Evolutionary conservation across 202 grass and related monocot genomes (phyloP).

Genomic region (Schoenoplectus triqueter): DNA sequence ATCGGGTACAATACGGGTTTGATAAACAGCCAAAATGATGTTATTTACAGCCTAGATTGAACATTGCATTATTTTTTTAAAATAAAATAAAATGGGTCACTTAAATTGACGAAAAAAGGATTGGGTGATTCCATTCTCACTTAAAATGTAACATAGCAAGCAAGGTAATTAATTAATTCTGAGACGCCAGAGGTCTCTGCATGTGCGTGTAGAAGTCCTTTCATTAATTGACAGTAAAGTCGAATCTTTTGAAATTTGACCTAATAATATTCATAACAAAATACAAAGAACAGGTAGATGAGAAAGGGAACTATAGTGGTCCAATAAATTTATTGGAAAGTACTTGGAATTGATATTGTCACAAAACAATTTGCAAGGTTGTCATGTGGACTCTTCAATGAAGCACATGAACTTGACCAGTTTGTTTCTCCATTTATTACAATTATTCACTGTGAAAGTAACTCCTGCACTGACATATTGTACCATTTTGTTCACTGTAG

Average conservation of each 20-base stretch:
- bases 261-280: constrained; percentile 7
- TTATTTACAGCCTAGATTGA: no score
- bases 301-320: neutral
- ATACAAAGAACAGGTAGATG: constrained; percentile 7
- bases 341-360: neutral
- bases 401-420: constrained; percentile 27
- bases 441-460: constrained; percentile 1
- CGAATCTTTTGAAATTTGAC: constrained; percentile 23
- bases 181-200: neutral
- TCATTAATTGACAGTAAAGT: constrained; percentile 22
- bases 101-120: neutral
- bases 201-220: constrained; percentile 8
- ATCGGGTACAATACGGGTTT: no score
- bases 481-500: neutral
- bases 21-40: no score
- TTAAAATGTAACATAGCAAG: neutral
- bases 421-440: neutral
- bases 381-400: constrained; percentile 25
- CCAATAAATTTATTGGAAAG: constrained; percentile 18
- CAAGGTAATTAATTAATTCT: neutral
- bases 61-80: neutral
- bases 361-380: constrained; percentile 27
- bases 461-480: no score
- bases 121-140: neutral
- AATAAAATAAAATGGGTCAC: no score